A percentile compares a stretch with the other conserved stretches of the same genome.
phyloP scores from a whole-genome alignment of 441 rosid species.

The Macaranga tanarius region DNA sequence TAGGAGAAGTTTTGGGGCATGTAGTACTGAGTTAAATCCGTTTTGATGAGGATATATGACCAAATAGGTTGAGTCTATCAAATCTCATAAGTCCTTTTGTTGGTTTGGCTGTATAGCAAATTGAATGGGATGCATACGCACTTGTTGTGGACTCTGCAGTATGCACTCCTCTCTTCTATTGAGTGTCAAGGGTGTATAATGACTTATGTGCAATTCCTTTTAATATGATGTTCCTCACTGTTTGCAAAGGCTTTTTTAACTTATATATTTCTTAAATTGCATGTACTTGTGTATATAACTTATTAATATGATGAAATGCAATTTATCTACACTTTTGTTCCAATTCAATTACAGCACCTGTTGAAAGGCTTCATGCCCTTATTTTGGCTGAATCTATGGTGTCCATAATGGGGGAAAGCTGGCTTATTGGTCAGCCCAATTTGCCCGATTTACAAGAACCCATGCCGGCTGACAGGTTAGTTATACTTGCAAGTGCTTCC shows the following conservation, averaged over 20 bases:
- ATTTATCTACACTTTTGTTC: not conserved
- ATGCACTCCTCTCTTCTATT: not conserved
- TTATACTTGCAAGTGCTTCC: slow-evolving; percentile 8
- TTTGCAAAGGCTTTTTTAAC: not conserved
- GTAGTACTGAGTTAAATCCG: too few relatives aligned
- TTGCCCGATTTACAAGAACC: slow-evolving; percentile 51
- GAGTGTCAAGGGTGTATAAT: not conserved
- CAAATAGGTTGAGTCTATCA: not conserved
- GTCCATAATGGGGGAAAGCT: slow-evolving; percentile 59
- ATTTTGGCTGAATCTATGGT: slow-evolving; percentile 71
- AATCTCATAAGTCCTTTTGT: not conserved
- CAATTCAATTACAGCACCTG: slow-evolving; percentile 57
- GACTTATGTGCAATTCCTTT: not conserved
- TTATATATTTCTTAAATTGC: not conserved
- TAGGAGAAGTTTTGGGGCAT: too few relatives aligned
- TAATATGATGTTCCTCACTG: not conserved
- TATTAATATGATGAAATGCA: not conserved
- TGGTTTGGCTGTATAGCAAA: not conserved
- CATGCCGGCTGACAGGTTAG: slow-evolving; percentile 67
- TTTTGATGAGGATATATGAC: not conserved
- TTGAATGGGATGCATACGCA: not conserved
- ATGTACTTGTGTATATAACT: not conserved
- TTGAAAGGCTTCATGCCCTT: slow-evolving; percentile 78
- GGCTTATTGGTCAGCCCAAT: slow-evolving; percentile 62
- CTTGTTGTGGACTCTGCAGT: too few relatives aligned